Evolutionary conservation across 83 land plant genomes (phyloP).

Genomic region (Thuja plicata): DNA sequence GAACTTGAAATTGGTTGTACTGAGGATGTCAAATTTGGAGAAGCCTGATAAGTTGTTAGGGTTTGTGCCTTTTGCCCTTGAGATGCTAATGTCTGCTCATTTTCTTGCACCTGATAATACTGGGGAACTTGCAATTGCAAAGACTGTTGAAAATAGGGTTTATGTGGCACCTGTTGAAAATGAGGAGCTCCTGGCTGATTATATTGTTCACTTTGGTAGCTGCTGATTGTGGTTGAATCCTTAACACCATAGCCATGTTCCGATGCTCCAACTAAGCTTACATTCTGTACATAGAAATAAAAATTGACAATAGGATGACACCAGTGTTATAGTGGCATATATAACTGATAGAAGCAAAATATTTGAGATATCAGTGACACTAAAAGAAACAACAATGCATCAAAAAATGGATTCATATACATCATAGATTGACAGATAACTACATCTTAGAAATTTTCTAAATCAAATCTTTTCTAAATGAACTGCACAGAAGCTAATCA

Average conservation of each 20-base stretch:
- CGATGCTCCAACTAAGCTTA: constrained; percentile 14
- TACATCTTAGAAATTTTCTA: not conserved
- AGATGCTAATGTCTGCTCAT: constrained; percentile 21
- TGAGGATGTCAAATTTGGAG: constrained; percentile 33
- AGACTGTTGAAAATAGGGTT: constrained; percentile 29
- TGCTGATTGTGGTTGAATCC: constrained; percentile 11
- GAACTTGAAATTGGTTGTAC: constrained; percentile 27
- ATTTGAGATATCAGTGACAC: not conserved
- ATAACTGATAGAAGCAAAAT: not conserved
- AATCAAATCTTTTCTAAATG: not conserved
- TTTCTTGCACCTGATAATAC: constrained; percentile 26
- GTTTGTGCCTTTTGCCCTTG: constrained; percentile 26
- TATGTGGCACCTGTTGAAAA: constrained; percentile 19
- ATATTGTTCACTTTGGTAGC: constrained; percentile 19
- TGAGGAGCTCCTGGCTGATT: constrained; percentile 20
- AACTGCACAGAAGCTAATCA: not conserved
- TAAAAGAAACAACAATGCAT: not conserved
- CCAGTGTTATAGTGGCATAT: not conserved
- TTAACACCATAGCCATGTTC: constrained; percentile 30
- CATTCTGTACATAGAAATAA: not conserved
- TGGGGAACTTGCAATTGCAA: constrained; percentile 25
- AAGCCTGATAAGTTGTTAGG: constrained; percentile 22
- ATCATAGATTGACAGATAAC: not conserved
- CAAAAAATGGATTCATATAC: not conserved
- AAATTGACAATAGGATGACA: not conserved